Base-by-base conservation (phyloP, 106 monocot species). In the Hemerocallis citrina region DNA sequence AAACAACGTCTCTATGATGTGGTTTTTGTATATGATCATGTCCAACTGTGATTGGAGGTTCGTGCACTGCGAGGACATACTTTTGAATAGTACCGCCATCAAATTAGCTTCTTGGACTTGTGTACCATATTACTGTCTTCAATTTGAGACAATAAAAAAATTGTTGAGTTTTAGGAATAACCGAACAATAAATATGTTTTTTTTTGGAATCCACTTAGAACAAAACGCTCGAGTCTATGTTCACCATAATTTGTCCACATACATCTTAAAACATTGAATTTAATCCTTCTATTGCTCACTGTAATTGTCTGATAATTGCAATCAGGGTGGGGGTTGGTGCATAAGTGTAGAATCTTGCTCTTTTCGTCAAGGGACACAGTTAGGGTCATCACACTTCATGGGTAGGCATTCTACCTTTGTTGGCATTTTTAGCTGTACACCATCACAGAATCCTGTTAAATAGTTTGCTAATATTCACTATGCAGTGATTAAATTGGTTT, bases 301-400 rank as follows among this genome's bases (percentile, higher is more conserved):
- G n/a, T n/a, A n/a, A n/a, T n/a, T n/a, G n/a, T n/a, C n/a, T 23
- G 19, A 55, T 72, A 17, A 30, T 43, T 70, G 33, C 63, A 31
- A 63, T 44, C 81, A 95, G 95, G 95, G 95, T 66, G 95, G 95
- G 76, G 89, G 90, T 25, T 95, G 95, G 95, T 95, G 95, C 70
- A 64, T 37, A 48, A 62, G 59, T 59, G 48, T 76, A 40, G 68
- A 34, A 62, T 71, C 75, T 57, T 95, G 95, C 36, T 61, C 68
- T 24, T 34, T 24, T n/a, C 89, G 95, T 33, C 72, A 50, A 57
- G 37, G 10, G 34, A 79, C 86, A 19, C 2, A 45, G 27, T 59
- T 81, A 33, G 95, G 95, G 13, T 95, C 95, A 59, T 95, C 90
- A 46, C 27, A 55, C 5, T 62, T 74, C 65, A 90, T 95, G 89